Evolutionary conservation across 2,329 filamentous ascomycete genomes (phyloP).

Genomic region (Huntiella bhutanensis): DNA sequence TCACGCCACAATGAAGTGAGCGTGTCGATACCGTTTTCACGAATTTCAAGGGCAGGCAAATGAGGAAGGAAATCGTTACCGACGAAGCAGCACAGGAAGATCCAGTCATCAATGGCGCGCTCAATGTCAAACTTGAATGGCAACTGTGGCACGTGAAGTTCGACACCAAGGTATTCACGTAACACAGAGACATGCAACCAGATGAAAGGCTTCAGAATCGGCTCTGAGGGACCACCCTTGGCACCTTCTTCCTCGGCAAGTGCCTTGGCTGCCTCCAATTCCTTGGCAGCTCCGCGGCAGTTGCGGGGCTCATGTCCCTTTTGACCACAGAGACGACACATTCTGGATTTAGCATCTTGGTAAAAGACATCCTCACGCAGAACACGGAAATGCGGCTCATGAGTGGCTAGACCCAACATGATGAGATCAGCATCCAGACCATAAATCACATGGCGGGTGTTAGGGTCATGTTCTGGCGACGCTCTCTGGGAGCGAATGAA

Average conservation of each 20-base stretch:
- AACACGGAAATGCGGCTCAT: constrained; percentile 93
- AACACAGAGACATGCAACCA: constrained; percentile 90
- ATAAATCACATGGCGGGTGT: constrained; percentile 95
- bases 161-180: constrained; percentile 79
- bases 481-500: constrained; percentile 87
- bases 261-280: constrained; percentile 24
- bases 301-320: constrained; percentile 76
- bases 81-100: constrained; percentile 98
- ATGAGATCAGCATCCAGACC: constrained; percentile 95
- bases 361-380: constrained; percentile 93
- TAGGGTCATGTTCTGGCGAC: constrained; percentile 81
- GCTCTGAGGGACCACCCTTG: constrained; percentile 23
- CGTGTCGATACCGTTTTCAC: constrained; percentile 92
- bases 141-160: constrained; percentile 66
- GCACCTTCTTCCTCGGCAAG: constrained; percentile 7
- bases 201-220: constrained; percentile 69
- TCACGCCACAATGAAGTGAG: constrained; percentile 95
- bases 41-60: constrained; percentile 89
- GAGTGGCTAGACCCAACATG: constrained; percentile 91
- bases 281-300: constrained; percentile 73
- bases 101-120: constrained; percentile 89
- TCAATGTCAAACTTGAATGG: constrained; percentile 86
- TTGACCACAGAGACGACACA: constrained; percentile 80
- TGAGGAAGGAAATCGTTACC: constrained; percentile 97
- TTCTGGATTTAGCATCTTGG: constrained; percentile 64